phyloP scores from a whole-genome alignment of 495 filamentous ascomycete species.

The Tetracladium setigerum region DNA sequence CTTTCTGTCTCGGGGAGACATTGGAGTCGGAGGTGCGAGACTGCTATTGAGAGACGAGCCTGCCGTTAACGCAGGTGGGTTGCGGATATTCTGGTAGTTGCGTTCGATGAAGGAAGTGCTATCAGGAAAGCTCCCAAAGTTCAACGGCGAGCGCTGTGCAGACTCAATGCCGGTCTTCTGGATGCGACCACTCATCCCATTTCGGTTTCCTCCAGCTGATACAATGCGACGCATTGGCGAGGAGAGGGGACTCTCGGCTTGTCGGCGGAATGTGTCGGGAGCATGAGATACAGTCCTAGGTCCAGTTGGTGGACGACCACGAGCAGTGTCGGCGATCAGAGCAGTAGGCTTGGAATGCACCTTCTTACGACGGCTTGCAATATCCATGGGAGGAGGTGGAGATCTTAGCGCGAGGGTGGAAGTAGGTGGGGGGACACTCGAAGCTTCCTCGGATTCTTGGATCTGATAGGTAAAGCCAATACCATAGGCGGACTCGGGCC shows the following conservation, averaged over 20 bases:
- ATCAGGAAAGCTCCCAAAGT: conserved; percentile 16
- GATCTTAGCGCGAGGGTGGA: conserved; percentile 19
- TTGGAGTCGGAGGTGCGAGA: conserved; percentile 23
- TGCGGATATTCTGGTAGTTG: conserved; percentile 17
- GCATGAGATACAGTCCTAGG: conserved; percentile 22
- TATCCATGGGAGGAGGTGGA: conserved; percentile 18
- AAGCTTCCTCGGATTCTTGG: conserved; percentile 11
- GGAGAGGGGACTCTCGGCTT: conserved; percentile 14
- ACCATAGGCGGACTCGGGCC: neutral
- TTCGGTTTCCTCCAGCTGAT: conserved; percentile 21
- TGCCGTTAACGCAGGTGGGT: conserved; percentile 11
- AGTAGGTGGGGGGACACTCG: conserved; percentile 9
- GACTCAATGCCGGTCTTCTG: conserved; percentile 18
- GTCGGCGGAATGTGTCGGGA: conserved; percentile 16
- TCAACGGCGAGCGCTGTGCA: conserved; percentile 21
- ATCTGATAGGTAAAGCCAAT: conserved; percentile 15
- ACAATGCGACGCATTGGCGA: conserved; percentile 26
- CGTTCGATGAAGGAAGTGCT: conserved; percentile 13
- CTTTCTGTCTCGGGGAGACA: conserved; percentile 20
- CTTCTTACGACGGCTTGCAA: conserved; percentile 22
- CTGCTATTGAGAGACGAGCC: conserved; percentile 16
- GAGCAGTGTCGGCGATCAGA: conserved; percentile 10
- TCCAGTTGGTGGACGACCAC: conserved; percentile 14
- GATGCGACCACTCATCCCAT: conserved; percentile 16
- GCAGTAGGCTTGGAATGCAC: conserved; percentile 18